Base-by-base conservation (phyloP, 441 rosid genomes). In the Geranium incanum region DNA sequence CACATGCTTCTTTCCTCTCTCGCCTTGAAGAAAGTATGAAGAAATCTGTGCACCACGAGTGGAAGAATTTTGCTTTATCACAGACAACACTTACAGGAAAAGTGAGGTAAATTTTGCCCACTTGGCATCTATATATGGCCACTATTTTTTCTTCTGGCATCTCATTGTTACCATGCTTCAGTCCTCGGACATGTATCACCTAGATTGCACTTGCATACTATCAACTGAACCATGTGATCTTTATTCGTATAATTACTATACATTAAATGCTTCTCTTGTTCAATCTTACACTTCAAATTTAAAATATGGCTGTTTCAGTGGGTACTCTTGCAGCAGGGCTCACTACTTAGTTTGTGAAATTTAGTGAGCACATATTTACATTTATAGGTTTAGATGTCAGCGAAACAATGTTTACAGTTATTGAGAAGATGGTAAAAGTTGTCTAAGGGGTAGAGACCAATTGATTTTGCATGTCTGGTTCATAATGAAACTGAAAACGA, bases 51-150 rank as follows among this genome's bases (percentile, higher is more conserved):
- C 94, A 11, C 94, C 91, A 0, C 78, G 89, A 36, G 82, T 83
- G 66, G 94, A 87, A 52, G 91, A 89, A 72, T 85, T 89, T 66
- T 89, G 94, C 86, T 86, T 84, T 75, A 87, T 89, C 66, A 89
- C 94, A 0, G 91, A 89, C 80, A 87, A 84, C 84, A 87, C 90
- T 70, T 89, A 83, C 80, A 59, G 84, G 38, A 84, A 80, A 79
- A 86, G 81, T 67, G 88, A 87, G 90, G 94, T 87, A 81, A 28
- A 28, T 28, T 50, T 36, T 71, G 23, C 73, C 68, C 36, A 5
- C 55, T 38, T 43, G 45, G 28, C 6, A 59, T 59, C 15, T 59
- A 11, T 59, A 18, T 4, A 21, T 23, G 41, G 9, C 65, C 23
- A 43, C 38, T 1, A 48, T 37, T 12, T 48, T 52, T 69, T 55